phyloP scores from a whole-genome alignment of 2,329 filamentous ascomycete species.

The Xylariaceae sp. region DNA sequence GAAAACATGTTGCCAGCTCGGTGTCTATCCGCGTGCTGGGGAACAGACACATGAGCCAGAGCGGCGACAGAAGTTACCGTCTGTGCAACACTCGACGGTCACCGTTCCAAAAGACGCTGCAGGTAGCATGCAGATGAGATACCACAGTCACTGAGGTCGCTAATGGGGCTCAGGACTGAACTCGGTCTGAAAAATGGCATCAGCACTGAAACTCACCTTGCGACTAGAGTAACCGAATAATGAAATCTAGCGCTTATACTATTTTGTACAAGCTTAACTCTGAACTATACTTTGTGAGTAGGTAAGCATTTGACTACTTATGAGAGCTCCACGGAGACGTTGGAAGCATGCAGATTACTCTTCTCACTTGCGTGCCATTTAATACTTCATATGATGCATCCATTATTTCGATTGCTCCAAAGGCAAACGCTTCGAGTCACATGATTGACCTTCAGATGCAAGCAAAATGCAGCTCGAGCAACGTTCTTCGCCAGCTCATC shows the following conservation, averaged over 20 bases:
- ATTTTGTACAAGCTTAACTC: background rate
- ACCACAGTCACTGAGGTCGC: background rate
- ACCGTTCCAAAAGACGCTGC: background rate
- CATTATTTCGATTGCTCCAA: constrained; percentile 1
- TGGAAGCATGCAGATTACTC: constrained; percentile 1
- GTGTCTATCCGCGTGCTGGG: constrained; percentile 2
- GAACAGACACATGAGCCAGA: constrained; percentile 8
- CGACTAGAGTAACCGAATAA: background rate
- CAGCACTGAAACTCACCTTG: background rate
- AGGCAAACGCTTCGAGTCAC: constrained; percentile 20
- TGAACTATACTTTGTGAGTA: background rate
- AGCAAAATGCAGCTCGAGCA: constrained; percentile 20
- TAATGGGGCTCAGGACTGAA: background rate
- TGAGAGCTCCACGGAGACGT: background rate
- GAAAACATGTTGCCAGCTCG: constrained; percentile 6
- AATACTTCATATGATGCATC: background rate
- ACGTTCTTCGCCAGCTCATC: constrained; percentile 7
- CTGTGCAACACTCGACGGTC: constrained; percentile 9
- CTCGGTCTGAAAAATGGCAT: background rate
- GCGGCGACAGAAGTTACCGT: background rate
- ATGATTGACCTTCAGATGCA: constrained; percentile 23
- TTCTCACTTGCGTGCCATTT: too few species aligned
- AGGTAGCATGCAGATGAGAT: background rate
- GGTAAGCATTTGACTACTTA: too few species aligned
- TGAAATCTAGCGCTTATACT: background rate